Evolutionary conservation across 192 early-diverging fungal genomes (phyloP).

Genomic region (Linnemannia elongata): DNA sequence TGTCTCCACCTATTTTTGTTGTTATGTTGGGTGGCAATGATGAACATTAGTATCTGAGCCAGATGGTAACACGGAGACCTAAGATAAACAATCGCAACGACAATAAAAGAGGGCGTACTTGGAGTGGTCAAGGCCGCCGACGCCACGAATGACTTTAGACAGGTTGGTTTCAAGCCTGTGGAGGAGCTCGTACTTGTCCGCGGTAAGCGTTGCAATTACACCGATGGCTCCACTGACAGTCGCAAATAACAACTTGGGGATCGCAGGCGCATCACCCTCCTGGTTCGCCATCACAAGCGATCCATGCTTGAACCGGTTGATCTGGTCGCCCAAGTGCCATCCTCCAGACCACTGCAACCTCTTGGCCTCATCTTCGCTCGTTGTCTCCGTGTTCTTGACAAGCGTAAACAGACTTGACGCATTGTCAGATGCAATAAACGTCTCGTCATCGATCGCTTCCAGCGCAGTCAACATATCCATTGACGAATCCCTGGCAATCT

Average conservation of each 20-base stretch:
- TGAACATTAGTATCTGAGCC: neutral
- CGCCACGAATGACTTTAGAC: constrained; percentile 61
- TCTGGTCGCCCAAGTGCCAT: constrained; percentile 84
- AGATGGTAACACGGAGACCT: neutral
- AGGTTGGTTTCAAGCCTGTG: constrained; percentile 76
- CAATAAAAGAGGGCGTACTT: constrained; percentile 57
- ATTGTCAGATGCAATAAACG: constrained; percentile 73
- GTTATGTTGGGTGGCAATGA: neutral
- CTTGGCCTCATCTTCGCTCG: constrained; percentile 64
- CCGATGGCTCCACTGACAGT: constrained; percentile 89
- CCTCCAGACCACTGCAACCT: constrained; percentile 72
- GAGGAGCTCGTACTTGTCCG: constrained; percentile 69
- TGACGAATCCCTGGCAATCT: constrained; percentile 72
- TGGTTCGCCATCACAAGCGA: constrained; percentile 82
- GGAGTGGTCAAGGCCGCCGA: constrained; percentile 74
- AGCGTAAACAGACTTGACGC: constrained; percentile 72
- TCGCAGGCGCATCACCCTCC: constrained; percentile 68
- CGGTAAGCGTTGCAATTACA: constrained; percentile 75
- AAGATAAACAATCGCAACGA: neutral
- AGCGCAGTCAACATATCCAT: constrained; percentile 76
- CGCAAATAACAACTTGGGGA: constrained; percentile 75
- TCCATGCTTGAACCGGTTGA: constrained; percentile 85
- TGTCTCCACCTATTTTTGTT: constrained; percentile 68
- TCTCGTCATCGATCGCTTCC: constrained; percentile 69
- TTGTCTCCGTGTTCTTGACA: constrained; percentile 63